phyloP scores from a whole-genome alignment of 495 filamentous ascomycete species.

The Baudoinia panamericana region DNA sequence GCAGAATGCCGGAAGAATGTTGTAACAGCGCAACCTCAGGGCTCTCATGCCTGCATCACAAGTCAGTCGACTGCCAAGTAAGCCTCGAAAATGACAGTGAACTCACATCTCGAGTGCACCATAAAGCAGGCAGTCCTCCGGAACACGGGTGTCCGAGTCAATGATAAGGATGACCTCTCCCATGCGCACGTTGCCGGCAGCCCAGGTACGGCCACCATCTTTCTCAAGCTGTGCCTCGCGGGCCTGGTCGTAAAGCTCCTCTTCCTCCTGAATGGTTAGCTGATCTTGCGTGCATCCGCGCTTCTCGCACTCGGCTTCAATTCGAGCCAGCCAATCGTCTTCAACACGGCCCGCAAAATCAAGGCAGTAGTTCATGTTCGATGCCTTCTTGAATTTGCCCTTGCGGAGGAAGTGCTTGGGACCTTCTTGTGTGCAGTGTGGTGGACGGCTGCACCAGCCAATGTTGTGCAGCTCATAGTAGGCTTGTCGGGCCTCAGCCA shows the following conservation, averaged over 20 bases:
- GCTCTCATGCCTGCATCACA: constrained; percentile 26
- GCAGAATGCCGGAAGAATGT: constrained; percentile 36
- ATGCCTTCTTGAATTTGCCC: constrained; percentile 59
- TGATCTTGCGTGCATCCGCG: constrained; percentile 25
- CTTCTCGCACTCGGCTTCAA: constrained; percentile 5
- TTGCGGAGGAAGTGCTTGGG: constrained; percentile 37
- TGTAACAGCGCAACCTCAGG: constrained; percentile 37
- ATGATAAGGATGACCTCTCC: constrained; percentile 32
- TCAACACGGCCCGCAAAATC: constrained; percentile 45
- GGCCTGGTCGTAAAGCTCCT: constrained; percentile 19
- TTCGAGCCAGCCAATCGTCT: constrained; percentile 34
- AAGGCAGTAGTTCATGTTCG: constrained; percentile 59
- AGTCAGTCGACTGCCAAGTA: constrained; percentile 30
- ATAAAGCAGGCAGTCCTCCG: constrained; percentile 35
- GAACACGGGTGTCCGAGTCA: constrained; percentile 33
- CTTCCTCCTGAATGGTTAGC: constrained; percentile 11
- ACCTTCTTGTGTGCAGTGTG: constrained; percentile 40
- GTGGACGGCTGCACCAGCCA: constrained; percentile 32
- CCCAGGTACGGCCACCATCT: constrained; percentile 23
- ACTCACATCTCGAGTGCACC: constrained; percentile 33
- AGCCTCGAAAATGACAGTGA: constrained; percentile 30
- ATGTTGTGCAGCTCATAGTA: constrained; percentile 37
- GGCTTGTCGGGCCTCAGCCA: constrained; percentile 43
- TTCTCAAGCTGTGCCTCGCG: constrained; percentile 21
- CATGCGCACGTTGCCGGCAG: constrained; percentile 30